Percentiles rank a stretch among this genome's conserved stretches.
Conservation (phyloP, 2,329 filamentous ascomycete genomes). For the Biscogniauxia marginata region DNA sequence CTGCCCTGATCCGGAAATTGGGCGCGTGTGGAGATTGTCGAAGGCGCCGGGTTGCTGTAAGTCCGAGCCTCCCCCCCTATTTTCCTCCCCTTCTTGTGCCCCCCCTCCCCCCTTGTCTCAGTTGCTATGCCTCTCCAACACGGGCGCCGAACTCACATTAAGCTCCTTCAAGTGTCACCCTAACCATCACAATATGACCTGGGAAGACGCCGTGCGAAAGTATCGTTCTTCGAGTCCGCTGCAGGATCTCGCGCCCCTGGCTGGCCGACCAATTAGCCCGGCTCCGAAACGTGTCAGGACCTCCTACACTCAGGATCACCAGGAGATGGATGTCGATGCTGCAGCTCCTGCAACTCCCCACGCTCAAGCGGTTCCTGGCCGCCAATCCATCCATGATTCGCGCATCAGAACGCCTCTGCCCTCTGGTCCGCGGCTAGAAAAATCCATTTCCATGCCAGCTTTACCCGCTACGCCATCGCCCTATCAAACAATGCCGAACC, state of each 20-base stretch:
- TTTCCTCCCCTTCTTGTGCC: slow-evolving; percentile 5
- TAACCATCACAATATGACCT: slow-evolving; percentile 59
- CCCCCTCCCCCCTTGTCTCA: slow-evolving; percentile 4
- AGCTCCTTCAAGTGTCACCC: slow-evolving; percentile 50
- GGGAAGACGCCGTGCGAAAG: slow-evolving; percentile 57
- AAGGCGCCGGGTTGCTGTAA: slow-evolving; percentile 57
- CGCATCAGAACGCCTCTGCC: slow-evolving; percentile 57
- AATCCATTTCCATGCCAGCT: slow-evolving; percentile 40
- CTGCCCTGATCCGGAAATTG: slow-evolving; percentile 58
- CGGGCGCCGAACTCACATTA: slow-evolving; percentile 24
- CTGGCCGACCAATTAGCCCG: slow-evolving; percentile 47
- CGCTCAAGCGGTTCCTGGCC: slow-evolving; percentile 30
- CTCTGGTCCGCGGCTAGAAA: slow-evolving; percentile 54
- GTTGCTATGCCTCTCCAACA: neutral
- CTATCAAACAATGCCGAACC: slow-evolving; percentile 41
- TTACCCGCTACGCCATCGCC: slow-evolving; percentile 25
- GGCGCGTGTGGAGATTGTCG: slow-evolving; percentile 58
- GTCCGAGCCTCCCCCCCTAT: slow-evolving; percentile 29
- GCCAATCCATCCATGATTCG: slow-evolving; percentile 43
- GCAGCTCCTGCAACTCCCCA: slow-evolving; percentile 29
- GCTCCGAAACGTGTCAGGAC: slow-evolving; percentile 39
- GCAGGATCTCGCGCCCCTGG: slow-evolving; percentile 47
- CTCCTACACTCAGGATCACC: slow-evolving; percentile 44
- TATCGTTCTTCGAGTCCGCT: slow-evolving; percentile 54
- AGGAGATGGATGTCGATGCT: slow-evolving; percentile 59